Base-by-base conservation (phyloP, 1,284 basidiomycete species). In the Trametes versicolor region DNA sequence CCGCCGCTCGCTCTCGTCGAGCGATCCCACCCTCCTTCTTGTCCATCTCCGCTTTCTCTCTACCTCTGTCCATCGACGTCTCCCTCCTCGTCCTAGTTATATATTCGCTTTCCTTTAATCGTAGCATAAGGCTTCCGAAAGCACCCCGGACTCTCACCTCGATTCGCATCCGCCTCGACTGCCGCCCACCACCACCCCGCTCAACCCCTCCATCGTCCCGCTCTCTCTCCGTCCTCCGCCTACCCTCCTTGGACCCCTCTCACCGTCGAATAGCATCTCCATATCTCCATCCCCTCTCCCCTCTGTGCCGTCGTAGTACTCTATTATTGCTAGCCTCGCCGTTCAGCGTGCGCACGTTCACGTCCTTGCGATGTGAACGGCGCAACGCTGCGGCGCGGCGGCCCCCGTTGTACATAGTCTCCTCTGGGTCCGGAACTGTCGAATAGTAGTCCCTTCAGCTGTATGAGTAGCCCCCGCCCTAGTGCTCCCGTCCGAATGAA, bases 351-450 rank as follows among this genome's bases (percentile, higher is more conserved):
- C 54, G 12, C 25, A 19, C 39, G 21, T n/a, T 7, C 27, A 19
- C 41, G 9, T 45, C 41, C 1, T 12, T n/a, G 34, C 36, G 10
- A 13, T 21, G 63, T 27, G 32, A 27, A 48, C 48, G 29, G 29
- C 29, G 15, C 29, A 15, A 23, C 15, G 23, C 25, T 5, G 25
- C 25, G 45, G 29, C n/a, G 23, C 6, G 25, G 23, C 50, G 29
- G 45, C 27, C 25, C 19, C 57, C 52, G 45, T 57, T 60, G 63
- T 65, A 60, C 58, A 65, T 65, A 65, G 41, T 60, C 49, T 52
- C 47, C 34, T 25, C 50, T 58, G 63, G 58, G 51, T 56, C 48
- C 49, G 64, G 64, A 66, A 62, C 37, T 61, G 59, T 61, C 60
- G 59, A 58, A 58, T 61, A 65, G 55, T 53, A 61, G 55, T 47